Conservation (phyloP, 1,139 yeast genomes). For the Wickerhamomyces sp. region DNA sequence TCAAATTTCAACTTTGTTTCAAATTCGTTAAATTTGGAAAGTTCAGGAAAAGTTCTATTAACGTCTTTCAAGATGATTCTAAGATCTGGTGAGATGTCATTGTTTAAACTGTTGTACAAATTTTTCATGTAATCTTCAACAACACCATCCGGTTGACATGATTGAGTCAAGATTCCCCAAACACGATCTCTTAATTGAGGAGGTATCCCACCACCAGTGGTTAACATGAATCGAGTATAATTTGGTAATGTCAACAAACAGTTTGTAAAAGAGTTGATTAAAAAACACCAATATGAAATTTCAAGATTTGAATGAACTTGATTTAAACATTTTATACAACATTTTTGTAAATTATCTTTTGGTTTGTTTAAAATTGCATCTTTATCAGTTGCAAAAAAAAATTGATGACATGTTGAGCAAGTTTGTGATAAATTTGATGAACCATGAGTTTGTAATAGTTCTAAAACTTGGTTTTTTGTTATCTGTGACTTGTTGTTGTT, state of each 20-base stretch:
- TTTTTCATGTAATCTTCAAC: conserved; percentile 26
- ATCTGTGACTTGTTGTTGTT: conserved; percentile 1
- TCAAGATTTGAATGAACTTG: conserved; percentile 27
- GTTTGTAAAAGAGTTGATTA: conserved; percentile 39
- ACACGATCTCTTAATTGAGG: conserved; percentile 20
- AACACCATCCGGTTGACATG: conserved; percentile 18
- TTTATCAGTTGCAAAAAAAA: conserved; percentile 19
- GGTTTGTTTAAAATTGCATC: conserved; percentile 12
- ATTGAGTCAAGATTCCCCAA: conserved; percentile 23
- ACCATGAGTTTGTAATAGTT: conserved; percentile 9
- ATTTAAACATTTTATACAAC: conserved; percentile 17
- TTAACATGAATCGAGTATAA: conserved; percentile 34
- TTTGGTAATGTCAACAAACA: conserved; percentile 44
- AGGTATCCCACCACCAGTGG: conserved; percentile 23
- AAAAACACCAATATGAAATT: conserved; percentile 40
- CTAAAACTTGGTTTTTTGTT: conserved; percentile 13
- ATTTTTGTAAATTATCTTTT: conserved; percentile 12
- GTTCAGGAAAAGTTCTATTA: conserved; percentile 56
- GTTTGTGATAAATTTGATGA: conserved; percentile 17
- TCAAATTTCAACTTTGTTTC: conserved; percentile 45
- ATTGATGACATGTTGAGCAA: conserved; percentile 21
- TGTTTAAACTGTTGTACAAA: conserved; percentile 36
- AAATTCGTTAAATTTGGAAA: conserved; percentile 43
- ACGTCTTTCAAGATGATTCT: conserved; percentile 60
- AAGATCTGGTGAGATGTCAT: conserved; percentile 39